Conservation (phyloP, 2,329 filamentous ascomycete genomes). For the Arthrobotrys iridis region DNA sequence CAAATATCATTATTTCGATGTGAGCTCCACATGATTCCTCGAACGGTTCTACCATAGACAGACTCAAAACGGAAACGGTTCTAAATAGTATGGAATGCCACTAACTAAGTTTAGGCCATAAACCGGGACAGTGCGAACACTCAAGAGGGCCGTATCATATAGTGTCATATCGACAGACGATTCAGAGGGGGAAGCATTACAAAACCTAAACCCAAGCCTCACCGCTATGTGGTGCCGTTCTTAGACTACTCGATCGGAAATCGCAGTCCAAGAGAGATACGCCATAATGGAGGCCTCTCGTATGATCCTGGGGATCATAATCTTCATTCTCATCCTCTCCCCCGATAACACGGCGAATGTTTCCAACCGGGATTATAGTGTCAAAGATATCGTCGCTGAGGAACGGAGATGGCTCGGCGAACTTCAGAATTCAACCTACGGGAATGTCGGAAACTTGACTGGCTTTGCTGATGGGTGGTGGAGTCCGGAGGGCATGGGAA, state of each 20-base stretch:
- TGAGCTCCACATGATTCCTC: background rate
- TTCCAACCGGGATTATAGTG: constrained; percentile 54
- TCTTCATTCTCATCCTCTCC: constrained; percentile 57
- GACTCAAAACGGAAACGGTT: background rate
- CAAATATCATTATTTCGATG: background rate
- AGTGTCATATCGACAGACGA: background rate
- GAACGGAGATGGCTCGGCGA: constrained; percentile 56
- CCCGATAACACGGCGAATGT: constrained; percentile 56
- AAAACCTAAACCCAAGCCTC: background rate
- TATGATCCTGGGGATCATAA: constrained; percentile 54
- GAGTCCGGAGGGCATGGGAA: constrained; percentile 42
- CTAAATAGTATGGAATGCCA: background rate
- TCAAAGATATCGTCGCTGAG: constrained; percentile 55
- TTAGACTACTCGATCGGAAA: background rate
- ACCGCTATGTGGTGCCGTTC: background rate
- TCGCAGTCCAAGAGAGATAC: background rate
- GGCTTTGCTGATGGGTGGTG: constrained; percentile 54
- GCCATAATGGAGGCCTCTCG: constrained; percentile 47
- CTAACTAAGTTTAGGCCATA: background rate
- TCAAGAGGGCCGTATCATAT: background rate
- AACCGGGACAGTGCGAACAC: background rate
- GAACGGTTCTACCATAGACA: background rate
- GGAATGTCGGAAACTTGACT: constrained; percentile 57
- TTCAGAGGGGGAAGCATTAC: constrained; percentile 1
- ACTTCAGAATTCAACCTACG: constrained; percentile 58